Evolutionary conservation across 164 flowering plant genomes (phyloP), one percentile per base, ranked within the genome.

Genomic region (Vitis cinerea): DNA sequence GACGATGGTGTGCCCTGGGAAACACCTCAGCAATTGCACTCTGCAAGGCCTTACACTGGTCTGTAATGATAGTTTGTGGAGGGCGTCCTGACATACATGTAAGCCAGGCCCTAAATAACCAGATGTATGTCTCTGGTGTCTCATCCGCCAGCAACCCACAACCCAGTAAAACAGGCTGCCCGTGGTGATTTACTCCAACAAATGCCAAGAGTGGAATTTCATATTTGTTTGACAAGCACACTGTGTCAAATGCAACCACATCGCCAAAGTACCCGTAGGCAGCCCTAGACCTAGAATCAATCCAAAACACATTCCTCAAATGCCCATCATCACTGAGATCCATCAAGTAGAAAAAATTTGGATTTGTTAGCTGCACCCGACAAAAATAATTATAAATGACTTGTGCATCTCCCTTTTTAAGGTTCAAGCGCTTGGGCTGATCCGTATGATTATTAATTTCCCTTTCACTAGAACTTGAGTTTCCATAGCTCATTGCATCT

Each of bases 161-260:
- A 44, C 97, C 97, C 19, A 92, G 75, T 59, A 89, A 70, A 55
- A 87, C 74, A 57, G 84, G 66, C 19, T 84, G 83, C 15, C 88
- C 86, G 72, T 93, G 98, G 65, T 92, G 90, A 74, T 92, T 92
- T 50, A 81, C 65, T 59, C 94, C 97, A 50, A 85, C 83, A 83
- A 89, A 88, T 19, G 84, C 74, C 54, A 86, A 74, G 37, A 85
- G 80, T 1, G 89, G 90, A 62, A 86, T 64, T 67, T 85, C 92
- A 72, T 77, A 85, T 54, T 80, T 82, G 61, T 77, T 79, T 10
- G 87, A 73, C 78, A 91, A 79, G 64, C 73, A 86, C 8, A 82
- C 78, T 2, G 81, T 81, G 72, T 91, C 94, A 74, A 91, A 63
- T 37, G 78, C 62, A 72, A 91, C 75, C 11, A 87, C 94, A 77